Evolutionary conservation across 768 basidiomycete species (phyloP).

Genomic region (Piloderma croceum): DNA sequence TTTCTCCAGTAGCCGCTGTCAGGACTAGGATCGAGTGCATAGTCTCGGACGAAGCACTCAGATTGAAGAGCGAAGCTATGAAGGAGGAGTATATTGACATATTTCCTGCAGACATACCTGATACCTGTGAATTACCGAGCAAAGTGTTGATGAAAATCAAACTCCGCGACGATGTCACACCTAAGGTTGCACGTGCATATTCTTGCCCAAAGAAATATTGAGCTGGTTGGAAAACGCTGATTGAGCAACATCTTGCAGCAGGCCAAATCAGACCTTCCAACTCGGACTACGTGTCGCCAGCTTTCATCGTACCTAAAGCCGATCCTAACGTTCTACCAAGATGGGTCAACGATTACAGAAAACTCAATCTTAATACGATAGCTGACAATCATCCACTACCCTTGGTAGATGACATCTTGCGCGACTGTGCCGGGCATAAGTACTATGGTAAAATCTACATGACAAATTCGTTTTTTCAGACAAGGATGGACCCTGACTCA

Average conservation of each 20-base stretch:
- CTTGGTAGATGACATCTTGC: constrained; percentile 16
- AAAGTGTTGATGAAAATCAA: constrained; percentile 17
- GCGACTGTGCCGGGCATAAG: constrained; percentile 19
- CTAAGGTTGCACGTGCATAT: constrained; percentile 23
- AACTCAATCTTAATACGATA: constrained; percentile 27
- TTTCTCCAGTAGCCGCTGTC: constrained; percentile 1
- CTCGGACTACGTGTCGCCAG: constrained; percentile 26
- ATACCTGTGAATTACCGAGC: constrained; percentile 16
- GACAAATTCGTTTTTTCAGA: constrained; percentile 26
- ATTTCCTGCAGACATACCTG: constrained; percentile 23
- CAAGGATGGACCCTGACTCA: constrained; percentile 14
- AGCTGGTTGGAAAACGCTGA: constrained; percentile 26
- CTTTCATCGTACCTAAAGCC: constrained; percentile 33
- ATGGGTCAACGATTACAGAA: constrained; percentile 32
- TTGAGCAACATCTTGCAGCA: constrained; percentile 29
- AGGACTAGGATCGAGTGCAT: neutral
- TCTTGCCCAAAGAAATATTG: constrained; percentile 28
- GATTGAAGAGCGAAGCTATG: neutral
- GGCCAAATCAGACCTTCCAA: constrained; percentile 25
- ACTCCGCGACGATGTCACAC: constrained; percentile 23
- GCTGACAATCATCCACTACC: constrained; percentile 26
- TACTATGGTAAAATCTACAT: constrained; percentile 20
- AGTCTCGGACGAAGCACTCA: neutral
- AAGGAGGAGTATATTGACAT: constrained; percentile 11
- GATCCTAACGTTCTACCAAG: constrained; percentile 21